Evolutionary conservation across 225 moss, liverwort and hornwort genomes (phyloP).

Genomic region (Climacium dendroides): DNA sequence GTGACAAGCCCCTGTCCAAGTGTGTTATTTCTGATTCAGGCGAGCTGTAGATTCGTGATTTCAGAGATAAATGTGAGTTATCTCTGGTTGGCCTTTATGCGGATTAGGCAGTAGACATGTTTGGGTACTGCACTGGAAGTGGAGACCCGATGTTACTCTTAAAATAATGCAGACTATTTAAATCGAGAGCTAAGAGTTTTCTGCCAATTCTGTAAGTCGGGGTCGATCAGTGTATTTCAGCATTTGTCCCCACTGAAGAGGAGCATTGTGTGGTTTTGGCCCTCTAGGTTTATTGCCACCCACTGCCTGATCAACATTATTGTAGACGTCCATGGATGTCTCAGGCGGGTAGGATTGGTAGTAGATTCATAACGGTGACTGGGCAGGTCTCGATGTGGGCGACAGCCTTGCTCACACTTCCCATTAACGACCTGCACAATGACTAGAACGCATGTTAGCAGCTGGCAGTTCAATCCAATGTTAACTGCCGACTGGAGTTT

Average conservation of each 20-base stretch:
- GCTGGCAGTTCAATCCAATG: background rate
- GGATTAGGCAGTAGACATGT: background rate
- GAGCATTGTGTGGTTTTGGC: background rate
- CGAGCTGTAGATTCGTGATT: slow-evolving; percentile 20
- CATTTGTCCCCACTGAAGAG: background rate
- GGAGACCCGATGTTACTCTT: background rate
- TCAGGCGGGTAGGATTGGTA: background rate
- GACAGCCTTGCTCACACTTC: slow-evolving; percentile 50
- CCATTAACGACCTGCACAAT: slow-evolving; percentile 32
- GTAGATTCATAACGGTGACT: slow-evolving; percentile 54
- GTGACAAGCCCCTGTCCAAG: slow-evolving; percentile 36
- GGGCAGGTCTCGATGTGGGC: slow-evolving; percentile 43
- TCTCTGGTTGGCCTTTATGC: background rate
- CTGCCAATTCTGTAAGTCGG: background rate
- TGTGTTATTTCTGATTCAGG: slow-evolving; percentile 69
- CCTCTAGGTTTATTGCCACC: background rate
- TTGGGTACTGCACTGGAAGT: background rate
- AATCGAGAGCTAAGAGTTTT: background rate
- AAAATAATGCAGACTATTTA: background rate
- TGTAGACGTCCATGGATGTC: background rate
- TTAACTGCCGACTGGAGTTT: background rate
- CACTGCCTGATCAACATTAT: background rate
- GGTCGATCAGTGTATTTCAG: background rate
- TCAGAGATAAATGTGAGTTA: background rate
- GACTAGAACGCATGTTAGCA: background rate